Evolutionary conservation across 148 eudicot species (phyloP).

Genomic region (Rhododendron williamsianum): DNA sequence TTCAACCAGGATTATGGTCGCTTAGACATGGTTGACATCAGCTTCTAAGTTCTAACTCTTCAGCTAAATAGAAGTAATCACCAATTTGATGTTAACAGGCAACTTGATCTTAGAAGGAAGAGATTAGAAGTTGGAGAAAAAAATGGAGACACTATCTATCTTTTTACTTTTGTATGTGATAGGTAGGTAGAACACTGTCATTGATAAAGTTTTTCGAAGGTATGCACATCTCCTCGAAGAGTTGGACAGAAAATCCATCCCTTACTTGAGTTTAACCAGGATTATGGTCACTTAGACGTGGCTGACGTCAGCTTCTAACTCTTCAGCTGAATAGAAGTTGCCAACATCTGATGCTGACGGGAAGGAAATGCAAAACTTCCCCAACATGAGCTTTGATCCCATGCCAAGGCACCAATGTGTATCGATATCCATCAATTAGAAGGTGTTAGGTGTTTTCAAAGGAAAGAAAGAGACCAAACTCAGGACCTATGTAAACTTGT

Average conservation of each 20-base stretch:
- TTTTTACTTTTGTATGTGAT: neutral
- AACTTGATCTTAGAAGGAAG: neutral
- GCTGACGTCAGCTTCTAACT: neutral
- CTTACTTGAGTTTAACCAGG: neutral
- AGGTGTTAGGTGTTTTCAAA: neutral
- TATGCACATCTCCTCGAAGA: neutral
- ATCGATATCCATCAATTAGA: neutral
- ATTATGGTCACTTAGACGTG: neutral
- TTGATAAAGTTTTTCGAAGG: neutral
- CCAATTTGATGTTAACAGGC: neutral
- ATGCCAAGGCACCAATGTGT: neutral
- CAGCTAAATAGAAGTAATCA: neutral
- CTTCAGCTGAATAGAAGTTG: neutral
- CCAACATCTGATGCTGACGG: neutral
- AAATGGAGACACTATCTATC: too few relatives aligned
- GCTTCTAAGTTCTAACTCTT: conserved; percentile 1
- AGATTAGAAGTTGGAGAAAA: neutral
- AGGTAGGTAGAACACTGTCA: neutral
- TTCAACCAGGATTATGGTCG: neutral
- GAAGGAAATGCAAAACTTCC: neutral
- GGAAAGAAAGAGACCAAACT: neutral
- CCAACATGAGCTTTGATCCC: neutral
- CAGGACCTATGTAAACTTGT: neutral
- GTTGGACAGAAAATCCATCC: neutral
- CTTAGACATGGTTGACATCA: neutral